Evolutionary conservation across 1,284 basidiomycete genomes (phyloP).

Genomic region (Prillingera fragicola): DNA sequence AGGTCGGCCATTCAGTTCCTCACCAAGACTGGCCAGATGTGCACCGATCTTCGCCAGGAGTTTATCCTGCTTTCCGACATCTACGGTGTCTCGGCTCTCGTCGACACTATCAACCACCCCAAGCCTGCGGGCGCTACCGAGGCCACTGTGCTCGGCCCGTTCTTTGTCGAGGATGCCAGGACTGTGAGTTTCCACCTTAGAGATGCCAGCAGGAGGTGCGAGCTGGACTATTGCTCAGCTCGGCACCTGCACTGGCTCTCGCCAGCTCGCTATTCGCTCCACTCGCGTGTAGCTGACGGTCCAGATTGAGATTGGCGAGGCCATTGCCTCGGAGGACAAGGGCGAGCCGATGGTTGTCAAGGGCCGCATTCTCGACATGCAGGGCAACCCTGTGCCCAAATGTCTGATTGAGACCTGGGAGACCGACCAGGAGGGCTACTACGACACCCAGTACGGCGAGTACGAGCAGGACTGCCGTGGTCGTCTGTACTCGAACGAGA

Average conservation of each 20-base stretch:
- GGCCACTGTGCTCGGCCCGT: constrained; percentile 74
- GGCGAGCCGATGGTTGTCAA: constrained; percentile 75
- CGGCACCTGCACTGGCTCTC: background rate
- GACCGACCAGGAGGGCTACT: constrained; percentile 60
- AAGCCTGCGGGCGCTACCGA: constrained; percentile 59
- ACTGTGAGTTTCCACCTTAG: background rate
- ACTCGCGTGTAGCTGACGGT: no score
- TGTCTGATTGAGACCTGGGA: constrained; percentile 80
- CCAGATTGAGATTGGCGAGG: constrained; percentile 55
- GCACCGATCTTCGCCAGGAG: constrained; percentile 69
- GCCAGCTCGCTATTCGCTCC: background rate
- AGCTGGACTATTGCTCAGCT: constrained; percentile 55
- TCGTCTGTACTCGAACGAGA: constrained; percentile 56
- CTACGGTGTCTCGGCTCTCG: constrained; percentile 69
- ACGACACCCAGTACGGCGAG: constrained; percentile 61
- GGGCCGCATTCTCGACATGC: constrained; percentile 60
- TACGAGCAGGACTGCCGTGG: constrained; percentile 69
- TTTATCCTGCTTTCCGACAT: constrained; percentile 76
- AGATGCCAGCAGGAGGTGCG: no score
- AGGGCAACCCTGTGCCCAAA: constrained; percentile 62
- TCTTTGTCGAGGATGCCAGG: constrained; percentile 69
- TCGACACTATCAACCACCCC: constrained; percentile 72
- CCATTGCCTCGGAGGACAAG: constrained; percentile 72
- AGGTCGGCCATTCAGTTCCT: constrained; percentile 64
- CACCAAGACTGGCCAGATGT: constrained; percentile 66